A percentile compares a stretch with the other conserved stretches of the same genome.
phyloP scores from a whole-genome alignment of 163 green algal genomes.

The Volvox carteri region DNA sequence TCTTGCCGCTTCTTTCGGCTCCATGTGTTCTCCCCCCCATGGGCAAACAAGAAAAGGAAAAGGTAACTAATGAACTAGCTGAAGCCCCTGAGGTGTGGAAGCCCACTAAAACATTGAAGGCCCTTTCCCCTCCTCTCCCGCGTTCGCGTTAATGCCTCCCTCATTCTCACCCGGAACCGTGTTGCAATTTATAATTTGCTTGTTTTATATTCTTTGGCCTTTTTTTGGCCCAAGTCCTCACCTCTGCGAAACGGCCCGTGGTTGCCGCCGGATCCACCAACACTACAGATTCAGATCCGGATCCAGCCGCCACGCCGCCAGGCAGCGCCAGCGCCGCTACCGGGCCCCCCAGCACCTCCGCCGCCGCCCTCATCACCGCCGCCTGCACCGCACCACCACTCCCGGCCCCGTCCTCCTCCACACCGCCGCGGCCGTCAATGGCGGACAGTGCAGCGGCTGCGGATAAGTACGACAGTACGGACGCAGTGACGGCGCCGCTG shows the following conservation, averaged over 20 bases:
- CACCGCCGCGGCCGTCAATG: background rate
- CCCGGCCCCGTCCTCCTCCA: background rate
- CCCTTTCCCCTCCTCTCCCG: too few relatives aligned
- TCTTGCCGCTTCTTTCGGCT: too few relatives aligned
- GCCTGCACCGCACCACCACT: background rate
- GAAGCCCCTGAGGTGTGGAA: too few relatives aligned
- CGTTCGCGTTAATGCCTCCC: too few relatives aligned
- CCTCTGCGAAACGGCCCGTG: background rate
- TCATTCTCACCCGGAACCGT: too few relatives aligned
- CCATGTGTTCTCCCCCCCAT: too few relatives aligned
- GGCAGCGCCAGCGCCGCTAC: constrained; percentile 11
- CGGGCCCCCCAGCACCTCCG: background rate
- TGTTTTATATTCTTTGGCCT: too few relatives aligned
- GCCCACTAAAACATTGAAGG: too few relatives aligned
- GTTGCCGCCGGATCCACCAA: constrained; percentile 14
- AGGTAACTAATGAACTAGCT: too few relatives aligned
- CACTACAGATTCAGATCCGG: background rate
- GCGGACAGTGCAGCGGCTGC: background rate
- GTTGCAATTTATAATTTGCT: too few relatives aligned
- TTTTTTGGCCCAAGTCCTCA: too few relatives aligned
- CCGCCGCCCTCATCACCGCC: background rate
- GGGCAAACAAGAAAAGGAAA: too few relatives aligned
- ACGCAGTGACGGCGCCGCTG: background rate
- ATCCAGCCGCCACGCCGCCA: background rate
- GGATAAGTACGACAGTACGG: constrained; percentile 1